A percentile compares a stretch with the other conserved stretches of the same genome.
Conservation (phyloP, 1,284 basidiomycete genomes). For the Earliella scabrosa region DNA sequence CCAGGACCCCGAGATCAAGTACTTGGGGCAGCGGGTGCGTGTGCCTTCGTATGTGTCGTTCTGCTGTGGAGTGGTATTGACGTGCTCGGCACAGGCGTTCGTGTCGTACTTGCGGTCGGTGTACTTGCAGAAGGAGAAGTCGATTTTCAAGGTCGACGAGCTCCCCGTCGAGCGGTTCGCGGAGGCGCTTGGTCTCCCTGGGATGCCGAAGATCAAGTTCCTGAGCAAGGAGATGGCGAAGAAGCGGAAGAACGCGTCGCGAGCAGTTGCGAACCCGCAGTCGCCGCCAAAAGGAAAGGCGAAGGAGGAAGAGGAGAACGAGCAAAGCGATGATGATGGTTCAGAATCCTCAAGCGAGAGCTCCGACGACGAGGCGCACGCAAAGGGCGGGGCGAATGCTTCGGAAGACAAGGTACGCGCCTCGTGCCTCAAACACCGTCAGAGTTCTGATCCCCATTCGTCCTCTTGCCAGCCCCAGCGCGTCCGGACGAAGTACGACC, state of each 20-base stretch:
- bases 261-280: slow-evolving; percentile 24
- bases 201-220: slow-evolving; percentile 96
- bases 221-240: slow-evolving; percentile 74
- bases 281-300: slow-evolving; percentile 32
- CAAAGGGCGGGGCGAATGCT: background rate
- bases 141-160: slow-evolving; percentile 85
- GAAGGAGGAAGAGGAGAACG: slow-evolving; percentile 35
- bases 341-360: slow-evolving; percentile 23
- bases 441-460: too few species aligned
- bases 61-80: background rate
- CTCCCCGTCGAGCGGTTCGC: slow-evolving; percentile 88
- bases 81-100: slow-evolving; percentile 70
- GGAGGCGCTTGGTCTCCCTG: slow-evolving; percentile 90
- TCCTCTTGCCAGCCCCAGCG: slow-evolving; percentile 20
- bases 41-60: background rate
- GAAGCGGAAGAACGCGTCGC: slow-evolving; percentile 74
- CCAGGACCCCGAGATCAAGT: slow-evolving; percentile 97
- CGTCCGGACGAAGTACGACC: slow-evolving; percentile 95
- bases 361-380: slow-evolving; percentile 32
- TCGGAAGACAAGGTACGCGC: slow-evolving; percentile 13
- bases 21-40: slow-evolving; percentile 89
- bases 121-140: slow-evolving; percentile 93
- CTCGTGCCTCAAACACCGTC: too few species aligned
- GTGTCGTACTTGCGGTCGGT: slow-evolving; percentile 96
- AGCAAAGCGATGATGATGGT: slow-evolving; percentile 30